Evolutionary conservation across 768 basidiomycete species (phyloP).

Genomic region (Suillus plorans): DNA sequence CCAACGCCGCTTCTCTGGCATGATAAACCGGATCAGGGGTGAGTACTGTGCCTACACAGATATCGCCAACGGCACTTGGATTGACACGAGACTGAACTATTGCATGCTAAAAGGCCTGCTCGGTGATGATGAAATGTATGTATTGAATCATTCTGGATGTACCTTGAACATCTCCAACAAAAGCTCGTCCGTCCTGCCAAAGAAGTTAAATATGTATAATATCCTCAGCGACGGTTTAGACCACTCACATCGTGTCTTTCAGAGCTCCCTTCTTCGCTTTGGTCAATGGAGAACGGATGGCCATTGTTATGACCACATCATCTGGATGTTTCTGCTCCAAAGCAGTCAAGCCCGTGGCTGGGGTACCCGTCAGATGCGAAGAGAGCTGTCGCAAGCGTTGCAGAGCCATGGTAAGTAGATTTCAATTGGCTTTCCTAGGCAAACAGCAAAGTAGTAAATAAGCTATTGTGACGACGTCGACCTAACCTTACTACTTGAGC

Average conservation of each 20-base stretch:
- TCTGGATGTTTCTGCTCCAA: constrained; percentile 62
- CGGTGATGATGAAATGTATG: neutral
- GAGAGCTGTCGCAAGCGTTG: constrained; percentile 67
- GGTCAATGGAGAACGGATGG: constrained; percentile 73
- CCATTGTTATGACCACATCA: constrained; percentile 83
- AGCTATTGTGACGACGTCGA: neutral
- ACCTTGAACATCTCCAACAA: constrained; percentile 83
- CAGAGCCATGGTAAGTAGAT: constrained; percentile 34
- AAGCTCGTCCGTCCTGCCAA: constrained; percentile 68
- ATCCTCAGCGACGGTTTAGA: neutral
- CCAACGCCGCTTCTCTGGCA: constrained; percentile 71
- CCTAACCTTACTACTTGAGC: neutral
- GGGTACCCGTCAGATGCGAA: constrained; percentile 50
- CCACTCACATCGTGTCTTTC: constrained; percentile 63
- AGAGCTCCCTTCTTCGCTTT: constrained; percentile 76
- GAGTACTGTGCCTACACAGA: constrained; percentile 78
- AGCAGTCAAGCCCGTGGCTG: constrained; percentile 42
- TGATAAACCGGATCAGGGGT: constrained; percentile 65
- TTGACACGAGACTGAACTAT: constrained; percentile 58
- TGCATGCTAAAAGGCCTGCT: constrained; percentile 44
- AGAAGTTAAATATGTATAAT: constrained; percentile 13
- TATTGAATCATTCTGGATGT: constrained; percentile 5
- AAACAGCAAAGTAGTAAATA: neutral
- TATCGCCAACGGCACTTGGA: constrained; percentile 67
- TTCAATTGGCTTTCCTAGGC: constrained; percentile 1